Percentiles rank a stretch among this genome's conserved stretches.
phyloP scores from a whole-genome alignment of 176 grass and related monocot genomes.

The Saccharum spontaneum region DNA sequence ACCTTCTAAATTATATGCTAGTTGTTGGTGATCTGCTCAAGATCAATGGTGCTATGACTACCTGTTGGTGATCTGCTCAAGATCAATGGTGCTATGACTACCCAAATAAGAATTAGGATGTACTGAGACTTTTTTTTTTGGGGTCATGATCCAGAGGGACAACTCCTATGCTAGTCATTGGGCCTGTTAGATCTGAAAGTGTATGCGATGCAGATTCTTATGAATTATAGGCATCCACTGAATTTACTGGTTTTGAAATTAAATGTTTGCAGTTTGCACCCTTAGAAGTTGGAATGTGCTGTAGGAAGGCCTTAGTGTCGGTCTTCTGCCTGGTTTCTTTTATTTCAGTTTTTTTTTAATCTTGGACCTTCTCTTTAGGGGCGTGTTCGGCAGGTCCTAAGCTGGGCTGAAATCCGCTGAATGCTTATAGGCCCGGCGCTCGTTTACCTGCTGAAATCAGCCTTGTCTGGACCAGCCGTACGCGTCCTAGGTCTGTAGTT shows the following conservation, averaged over 20 bases:
- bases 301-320: neutral
- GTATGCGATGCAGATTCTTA: neutral
- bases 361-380: constrained; percentile 15
- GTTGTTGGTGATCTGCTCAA: neutral
- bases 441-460: too few relatives aligned
- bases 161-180: neutral
- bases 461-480: too few relatives aligned
- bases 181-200: constrained; percentile 1
- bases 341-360: neutral
- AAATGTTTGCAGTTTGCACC: neutral
- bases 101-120: neutral
- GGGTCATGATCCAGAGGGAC: neutral
- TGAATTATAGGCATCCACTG: neutral
- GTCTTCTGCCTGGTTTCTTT: neutral
- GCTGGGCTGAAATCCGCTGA: too few relatives aligned
- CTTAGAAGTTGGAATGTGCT: constrained; percentile 19
- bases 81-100: neutral
- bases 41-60: neutral
- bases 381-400: too few relatives aligned
- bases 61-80: neutral
- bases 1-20: neutral
- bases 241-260: constrained; percentile 27
- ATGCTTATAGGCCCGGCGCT: too few relatives aligned
- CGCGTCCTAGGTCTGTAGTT: neutral
- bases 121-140: neutral